Evolutionary conservation across 176 grass and related monocot genomes (phyloP).

Genomic region (Avena sativa): DNA sequence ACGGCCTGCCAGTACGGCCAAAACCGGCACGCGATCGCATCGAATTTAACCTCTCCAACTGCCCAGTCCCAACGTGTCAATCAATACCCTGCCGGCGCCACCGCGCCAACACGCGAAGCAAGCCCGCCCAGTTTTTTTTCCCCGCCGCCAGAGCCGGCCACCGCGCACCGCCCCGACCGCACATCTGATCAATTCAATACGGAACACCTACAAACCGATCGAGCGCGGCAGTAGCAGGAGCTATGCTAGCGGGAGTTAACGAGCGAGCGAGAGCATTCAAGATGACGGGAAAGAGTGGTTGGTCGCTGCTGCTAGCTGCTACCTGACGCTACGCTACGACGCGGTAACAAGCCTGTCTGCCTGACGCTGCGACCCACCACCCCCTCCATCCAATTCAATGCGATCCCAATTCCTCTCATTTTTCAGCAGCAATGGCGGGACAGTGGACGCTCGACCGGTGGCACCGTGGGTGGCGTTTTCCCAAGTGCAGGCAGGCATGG

Average conservation of each 20-base stretch:
- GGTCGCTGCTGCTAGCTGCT: slow-evolving; percentile 25
- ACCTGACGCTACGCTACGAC: slow-evolving; percentile 2
- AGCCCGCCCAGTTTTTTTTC: not conserved
- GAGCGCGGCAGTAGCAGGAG: slow-evolving; percentile 19
- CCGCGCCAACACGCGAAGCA: not conserved
- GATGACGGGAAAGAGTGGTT: slow-evolving; percentile 7
- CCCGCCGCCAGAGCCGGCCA: too few species aligned
- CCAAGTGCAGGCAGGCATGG: not conserved
- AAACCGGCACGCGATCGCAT: slow-evolving; percentile 27
- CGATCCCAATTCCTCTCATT: not conserved
- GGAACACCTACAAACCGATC: not conserved
- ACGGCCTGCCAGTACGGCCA: not conserved
- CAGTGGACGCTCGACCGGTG: too few species aligned
- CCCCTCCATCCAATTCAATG: slow-evolving; percentile 28
- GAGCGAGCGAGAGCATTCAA: slow-evolving; percentile 29
- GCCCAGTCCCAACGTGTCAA: not conserved
- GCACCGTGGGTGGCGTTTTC: not conserved
- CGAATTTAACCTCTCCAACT: slow-evolving; percentile 24
- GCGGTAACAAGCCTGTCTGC: not conserved
- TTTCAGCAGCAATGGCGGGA: not conserved
- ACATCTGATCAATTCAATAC: not conserved
- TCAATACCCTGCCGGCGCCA: not conserved
- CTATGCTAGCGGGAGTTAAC: not conserved
- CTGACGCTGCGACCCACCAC: not conserved
- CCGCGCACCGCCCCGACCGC: not conserved